phyloP scores from a whole-genome alignment of 129 eudicot species.

The Pseudognaphalium luteoalbum region DNA sequence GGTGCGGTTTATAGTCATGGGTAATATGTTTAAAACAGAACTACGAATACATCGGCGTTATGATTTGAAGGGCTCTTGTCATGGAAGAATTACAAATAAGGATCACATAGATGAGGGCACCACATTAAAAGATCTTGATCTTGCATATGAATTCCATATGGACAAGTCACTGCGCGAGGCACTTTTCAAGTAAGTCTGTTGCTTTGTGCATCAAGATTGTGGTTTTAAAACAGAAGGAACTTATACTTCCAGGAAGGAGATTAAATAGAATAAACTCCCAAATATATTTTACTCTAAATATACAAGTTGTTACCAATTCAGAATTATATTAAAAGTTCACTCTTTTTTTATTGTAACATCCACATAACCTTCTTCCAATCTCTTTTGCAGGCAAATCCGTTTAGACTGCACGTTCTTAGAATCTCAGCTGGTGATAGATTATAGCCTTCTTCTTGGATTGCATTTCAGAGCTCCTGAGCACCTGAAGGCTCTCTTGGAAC shows the following conservation, averaged over 20 bases:
- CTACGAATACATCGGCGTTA: conserved; percentile 84
- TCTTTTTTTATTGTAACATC: neutral
- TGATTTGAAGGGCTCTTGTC: conserved; percentile 91
- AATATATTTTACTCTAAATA: no score
- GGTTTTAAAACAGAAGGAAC: no score
- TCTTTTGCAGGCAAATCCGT: conserved; percentile 65
- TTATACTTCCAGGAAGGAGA: no score
- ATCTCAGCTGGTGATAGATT: conserved; percentile 82
- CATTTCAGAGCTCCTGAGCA: conserved; percentile 99
- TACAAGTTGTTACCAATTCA: neutral
- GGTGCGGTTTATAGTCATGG: conserved; percentile 98
- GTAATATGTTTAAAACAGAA: conserved; percentile 95
- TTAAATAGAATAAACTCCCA: no score
- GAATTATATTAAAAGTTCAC: neutral
- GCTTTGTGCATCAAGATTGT: neutral
- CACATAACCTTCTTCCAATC: conserved; percentile 8
- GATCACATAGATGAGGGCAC: conserved; percentile 63
- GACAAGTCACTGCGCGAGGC: conserved; percentile 81
- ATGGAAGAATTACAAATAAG: conserved; percentile 78
- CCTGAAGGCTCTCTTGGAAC: conserved; percentile 63
- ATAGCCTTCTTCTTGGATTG: conserved; percentile 92
- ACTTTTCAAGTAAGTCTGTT: conserved; percentile 68
- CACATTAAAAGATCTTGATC: conserved; percentile 89
- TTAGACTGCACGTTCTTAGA: conserved; percentile 76
- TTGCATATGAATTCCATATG: conserved; percentile 80